Percentiles rank a stretch among this genome's conserved stretches.
These are phyloP conservation scores for Passalora sequoiae DNA, from an alignment of 2,329 filamentous ascomycete genomes.

Conservation along the genomic window DNA sequence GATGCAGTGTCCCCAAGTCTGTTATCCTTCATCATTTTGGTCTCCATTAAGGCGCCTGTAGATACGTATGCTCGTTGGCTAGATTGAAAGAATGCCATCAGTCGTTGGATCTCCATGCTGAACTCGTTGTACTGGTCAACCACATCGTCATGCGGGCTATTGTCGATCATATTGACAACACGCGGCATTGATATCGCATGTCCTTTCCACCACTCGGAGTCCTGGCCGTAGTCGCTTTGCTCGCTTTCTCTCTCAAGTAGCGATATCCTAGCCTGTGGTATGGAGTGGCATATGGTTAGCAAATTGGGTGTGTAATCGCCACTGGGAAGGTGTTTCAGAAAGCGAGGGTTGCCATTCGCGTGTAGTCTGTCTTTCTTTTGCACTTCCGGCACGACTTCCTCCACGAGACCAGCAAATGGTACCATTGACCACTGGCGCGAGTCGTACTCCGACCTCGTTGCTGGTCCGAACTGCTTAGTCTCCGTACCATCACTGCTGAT, in stretches of 20 bases:
- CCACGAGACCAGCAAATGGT: constrained; percentile 41
- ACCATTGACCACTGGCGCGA: constrained; percentile 52
- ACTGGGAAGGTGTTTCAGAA: constrained; percentile 52
- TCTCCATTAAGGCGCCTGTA: constrained; percentile 43
- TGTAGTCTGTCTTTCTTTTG: constrained; percentile 38
- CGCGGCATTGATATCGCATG: constrained; percentile 46
- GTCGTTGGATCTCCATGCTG: constrained; percentile 54
- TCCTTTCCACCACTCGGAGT: constrained; percentile 60
- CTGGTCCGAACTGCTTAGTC: constrained; percentile 49
- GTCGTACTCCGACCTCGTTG: constrained; percentile 52
- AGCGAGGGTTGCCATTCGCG: constrained; percentile 50
- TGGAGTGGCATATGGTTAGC: constrained; percentile 58
- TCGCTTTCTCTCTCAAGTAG: constrained; percentile 47
- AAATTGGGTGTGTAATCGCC: constrained; percentile 53
- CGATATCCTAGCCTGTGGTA: constrained; percentile 55
- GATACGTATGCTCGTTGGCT: constrained; percentile 57
- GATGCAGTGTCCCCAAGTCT: constrained; percentile 8
- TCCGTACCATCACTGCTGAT: constrained; percentile 37
- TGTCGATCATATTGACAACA: constrained; percentile 42
- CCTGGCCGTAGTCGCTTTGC: constrained; percentile 49
- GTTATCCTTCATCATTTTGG: constrained; percentile 20
- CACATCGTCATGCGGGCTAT: constrained; percentile 24
- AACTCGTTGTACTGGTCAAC: constrained; percentile 42
- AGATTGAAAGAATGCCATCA: constrained; percentile 57
- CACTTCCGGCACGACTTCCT: constrained; percentile 51